phyloP scores from a whole-genome alignment of 345 rosid genomes.

The Melaleuca alternifolia region DNA sequence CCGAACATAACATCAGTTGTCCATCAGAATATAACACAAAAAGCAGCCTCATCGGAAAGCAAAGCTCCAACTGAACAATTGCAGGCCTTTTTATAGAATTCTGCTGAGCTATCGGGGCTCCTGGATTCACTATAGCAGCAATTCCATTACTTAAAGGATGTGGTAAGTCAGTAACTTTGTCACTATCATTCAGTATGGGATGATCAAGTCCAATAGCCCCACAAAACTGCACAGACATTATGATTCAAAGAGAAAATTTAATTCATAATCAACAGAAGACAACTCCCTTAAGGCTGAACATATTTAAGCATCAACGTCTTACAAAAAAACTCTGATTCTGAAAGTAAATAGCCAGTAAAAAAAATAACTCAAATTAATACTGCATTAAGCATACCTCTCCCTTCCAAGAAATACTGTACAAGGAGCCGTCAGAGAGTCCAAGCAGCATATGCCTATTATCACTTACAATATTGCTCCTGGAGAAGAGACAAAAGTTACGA shows the following conservation, averaged over 20 bases:
- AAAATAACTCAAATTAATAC: neutral
- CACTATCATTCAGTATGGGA: constrained; percentile 14
- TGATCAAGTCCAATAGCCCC: constrained; percentile 60
- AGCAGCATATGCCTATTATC: constrained; percentile 66
- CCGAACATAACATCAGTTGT: constrained; percentile 56
- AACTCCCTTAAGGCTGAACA: neutral
- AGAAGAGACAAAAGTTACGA: neutral
- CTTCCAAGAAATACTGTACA: constrained; percentile 87
- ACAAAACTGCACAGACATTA: constrained; percentile 43
- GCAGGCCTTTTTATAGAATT: constrained; percentile 27
- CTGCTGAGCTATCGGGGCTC: constrained; percentile 12
- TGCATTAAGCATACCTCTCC: constrained; percentile 62
- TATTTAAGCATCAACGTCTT: neutral
- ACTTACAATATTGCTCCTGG: constrained; percentile 86
- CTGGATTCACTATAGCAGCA: constrained; percentile 30
- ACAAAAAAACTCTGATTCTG: neutral
- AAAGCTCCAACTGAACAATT: constrained; percentile 62
- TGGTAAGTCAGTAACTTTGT: constrained; percentile 17
- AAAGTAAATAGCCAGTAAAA: neutral
- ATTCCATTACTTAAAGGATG: constrained; percentile 44
- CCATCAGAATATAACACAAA: constrained; percentile 74
- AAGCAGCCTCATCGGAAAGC: constrained; percentile 54
- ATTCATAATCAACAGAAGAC: neutral
- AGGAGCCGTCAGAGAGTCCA: constrained; percentile 85
- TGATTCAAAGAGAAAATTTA: neutral